A percentile compares a stretch with the other conserved stretches of the same genome.
These are phyloP conservation scores for Blastomyces gilchristii DNA, from an alignment of 2,329 filamentous ascomycete genomes.

Conservation along the genomic window DNA sequence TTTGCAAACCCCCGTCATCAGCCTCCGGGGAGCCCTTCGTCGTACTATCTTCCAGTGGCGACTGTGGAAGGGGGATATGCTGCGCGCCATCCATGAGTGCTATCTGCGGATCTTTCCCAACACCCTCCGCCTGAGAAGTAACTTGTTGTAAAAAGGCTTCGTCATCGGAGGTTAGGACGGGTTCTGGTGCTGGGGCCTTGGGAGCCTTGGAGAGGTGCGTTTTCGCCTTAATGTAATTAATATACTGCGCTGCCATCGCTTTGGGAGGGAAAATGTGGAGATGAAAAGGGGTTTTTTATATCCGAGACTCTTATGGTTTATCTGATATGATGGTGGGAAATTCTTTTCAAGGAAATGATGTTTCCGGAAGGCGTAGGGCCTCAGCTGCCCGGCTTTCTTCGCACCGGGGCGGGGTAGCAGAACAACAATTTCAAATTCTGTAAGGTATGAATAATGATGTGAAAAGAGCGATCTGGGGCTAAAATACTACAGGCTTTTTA, in stretches of 20 bases:
- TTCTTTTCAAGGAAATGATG: neutral
- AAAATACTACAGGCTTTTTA: neutral
- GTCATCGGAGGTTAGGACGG: conserved; percentile 51
- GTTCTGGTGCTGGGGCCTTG: conserved; percentile 25
- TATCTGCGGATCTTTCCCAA: conserved; percentile 36
- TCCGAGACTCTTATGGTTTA: neutral
- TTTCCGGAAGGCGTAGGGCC: neutral
- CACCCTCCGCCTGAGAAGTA: conserved; percentile 32
- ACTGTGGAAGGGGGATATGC: conserved; percentile 42
- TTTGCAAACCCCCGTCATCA: conserved; percentile 23
- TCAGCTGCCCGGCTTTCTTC: neutral
- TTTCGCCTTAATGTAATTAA: conserved; percentile 35
- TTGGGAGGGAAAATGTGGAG: neutral
- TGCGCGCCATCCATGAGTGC: conserved; percentile 38
- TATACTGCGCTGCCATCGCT: conserved; percentile 30
- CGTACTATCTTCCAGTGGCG: conserved; percentile 35
- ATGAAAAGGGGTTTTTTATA: neutral
- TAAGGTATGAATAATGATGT: neutral
- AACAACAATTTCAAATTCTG: neutral
- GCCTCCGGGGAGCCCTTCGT: conserved; percentile 11
- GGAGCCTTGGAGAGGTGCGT: conserved; percentile 24
- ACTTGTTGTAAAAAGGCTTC: conserved; percentile 47
- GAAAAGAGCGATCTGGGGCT: neutral
- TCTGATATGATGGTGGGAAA: neutral
- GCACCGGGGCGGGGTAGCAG: neutral